These are phyloP conservation scores for Fraxinus albicans DNA, from an alignment of 305 asterid species.

Conservation along the genomic window DNA sequence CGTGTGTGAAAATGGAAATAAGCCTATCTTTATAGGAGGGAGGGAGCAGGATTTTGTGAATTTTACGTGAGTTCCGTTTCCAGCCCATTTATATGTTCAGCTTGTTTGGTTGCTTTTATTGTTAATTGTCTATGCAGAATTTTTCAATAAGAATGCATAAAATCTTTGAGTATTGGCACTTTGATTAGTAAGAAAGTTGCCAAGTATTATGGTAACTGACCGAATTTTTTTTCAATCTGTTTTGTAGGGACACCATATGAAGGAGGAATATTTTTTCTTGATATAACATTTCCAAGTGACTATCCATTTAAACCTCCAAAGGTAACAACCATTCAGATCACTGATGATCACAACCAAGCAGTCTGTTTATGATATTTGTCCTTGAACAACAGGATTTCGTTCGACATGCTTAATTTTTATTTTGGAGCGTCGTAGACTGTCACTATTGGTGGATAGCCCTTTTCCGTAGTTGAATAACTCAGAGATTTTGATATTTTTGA, in stretches of 20 bases:
- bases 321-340: constrained; percentile 44
- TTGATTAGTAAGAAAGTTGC: not conserved
- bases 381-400: not conserved
- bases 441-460: not conserved
- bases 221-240: constrained; percentile 4
- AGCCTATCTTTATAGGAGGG: not conserved
- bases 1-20: not conserved
- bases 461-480: not conserved
- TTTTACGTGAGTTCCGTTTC: not conserved
- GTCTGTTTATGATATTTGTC: not conserved
- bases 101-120: not conserved
- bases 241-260: constrained; percentile 86
- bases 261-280: constrained; percentile 85
- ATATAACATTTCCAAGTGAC: constrained; percentile 78
- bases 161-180: not conserved
- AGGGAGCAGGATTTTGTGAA: not conserved
- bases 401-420: not conserved
- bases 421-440: not conserved
- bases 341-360: not conserved
- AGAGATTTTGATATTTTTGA: not conserved
- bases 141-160: not conserved
- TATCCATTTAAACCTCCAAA: constrained; percentile 90
- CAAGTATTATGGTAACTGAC: constrained; percentile 3
- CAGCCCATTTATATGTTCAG: not conserved
- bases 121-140: not conserved